Percentiles rank a stretch among this genome's conserved stretches.
These are phyloP conservation scores for Ceratocystis alfenasii DNA, from an alignment of 2,329 filamentous ascomycete species.

Conservation along the genomic window DNA sequence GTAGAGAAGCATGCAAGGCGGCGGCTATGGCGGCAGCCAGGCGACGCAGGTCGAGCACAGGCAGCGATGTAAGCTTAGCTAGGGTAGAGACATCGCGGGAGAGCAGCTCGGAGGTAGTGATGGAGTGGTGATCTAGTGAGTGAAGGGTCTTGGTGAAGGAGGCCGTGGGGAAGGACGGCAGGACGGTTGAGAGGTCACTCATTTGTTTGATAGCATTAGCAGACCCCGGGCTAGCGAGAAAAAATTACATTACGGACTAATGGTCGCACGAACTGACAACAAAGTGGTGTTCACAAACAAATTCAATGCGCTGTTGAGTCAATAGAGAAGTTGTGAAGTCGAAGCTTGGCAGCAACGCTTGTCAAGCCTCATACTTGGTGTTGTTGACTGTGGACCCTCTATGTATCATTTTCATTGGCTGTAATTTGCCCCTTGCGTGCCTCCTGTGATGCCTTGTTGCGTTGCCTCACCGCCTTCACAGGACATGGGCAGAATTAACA, in stretches of 20 bases:
- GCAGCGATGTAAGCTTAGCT: conserved; percentile 72
- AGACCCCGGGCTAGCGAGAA: background rate
- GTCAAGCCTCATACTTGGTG: conserved; percentile 2
- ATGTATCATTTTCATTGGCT: conserved; percentile 14
- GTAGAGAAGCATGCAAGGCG: conserved; percentile 53
- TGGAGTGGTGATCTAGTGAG: conserved; percentile 61
- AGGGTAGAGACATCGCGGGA: conserved; percentile 72
- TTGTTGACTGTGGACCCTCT: conserved; percentile 20
- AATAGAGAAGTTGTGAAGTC: background rate
- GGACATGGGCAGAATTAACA: background rate
- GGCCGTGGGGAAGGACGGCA: conserved; percentile 63
- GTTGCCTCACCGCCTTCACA: background rate
- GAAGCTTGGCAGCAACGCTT: background rate
- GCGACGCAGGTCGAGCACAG: conserved; percentile 65
- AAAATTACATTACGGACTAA: conserved; percentile 1
- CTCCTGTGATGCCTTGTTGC: background rate
- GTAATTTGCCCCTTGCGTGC: conserved; percentile 1
- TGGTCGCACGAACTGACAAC: no score
- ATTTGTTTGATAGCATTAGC: conserved; percentile 35
- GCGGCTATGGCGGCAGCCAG: conserved; percentile 55
- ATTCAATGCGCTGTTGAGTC: background rate
- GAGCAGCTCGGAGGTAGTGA: conserved; percentile 75
- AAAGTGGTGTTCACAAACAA: no score
- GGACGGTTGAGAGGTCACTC: conserved; percentile 74
- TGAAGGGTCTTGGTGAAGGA: conserved; percentile 61